These are phyloP conservation scores for Saccharomycopsis fibuligera DNA, from an alignment of 805 yeast genomes.

Conservation along the genomic window DNA sequence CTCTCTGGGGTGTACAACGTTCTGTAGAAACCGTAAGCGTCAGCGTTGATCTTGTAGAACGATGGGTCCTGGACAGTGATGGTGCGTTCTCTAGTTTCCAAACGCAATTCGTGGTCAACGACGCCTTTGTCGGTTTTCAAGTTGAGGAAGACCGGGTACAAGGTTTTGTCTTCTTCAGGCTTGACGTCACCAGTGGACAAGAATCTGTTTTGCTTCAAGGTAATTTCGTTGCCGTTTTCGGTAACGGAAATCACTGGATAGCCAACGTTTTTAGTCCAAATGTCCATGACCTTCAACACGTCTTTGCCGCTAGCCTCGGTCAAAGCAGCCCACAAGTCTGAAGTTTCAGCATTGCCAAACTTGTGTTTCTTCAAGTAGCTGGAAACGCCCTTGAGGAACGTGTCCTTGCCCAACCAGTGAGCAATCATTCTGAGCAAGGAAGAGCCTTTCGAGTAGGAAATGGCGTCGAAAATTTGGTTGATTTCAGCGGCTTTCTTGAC, in stretches of 20 bases:
- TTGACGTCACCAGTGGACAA: conserved; percentile 72
- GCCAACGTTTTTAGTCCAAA: conserved; percentile 77
- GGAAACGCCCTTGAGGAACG: conserved; percentile 73
- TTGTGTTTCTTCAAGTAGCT: conserved; percentile 68
- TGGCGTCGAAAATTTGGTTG: conserved; percentile 80
- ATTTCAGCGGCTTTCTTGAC: conserved; percentile 73
- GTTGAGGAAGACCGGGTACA: conserved; percentile 69
- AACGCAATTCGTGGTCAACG: conserved; percentile 46
- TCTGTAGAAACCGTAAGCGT: conserved; percentile 70
- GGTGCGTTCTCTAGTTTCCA: conserved; percentile 43
- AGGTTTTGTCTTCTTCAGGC: conserved; percentile 61
- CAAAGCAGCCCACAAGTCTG: conserved; percentile 71
- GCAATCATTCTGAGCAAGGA: conserved; percentile 74
- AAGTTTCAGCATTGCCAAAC: conserved; percentile 71
- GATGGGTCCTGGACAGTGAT: conserved; percentile 38
- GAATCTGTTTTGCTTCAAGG: conserved; percentile 66
- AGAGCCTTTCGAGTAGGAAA: conserved; percentile 78
- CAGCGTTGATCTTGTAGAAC: conserved; percentile 66
- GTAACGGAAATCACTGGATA: conserved; percentile 66
- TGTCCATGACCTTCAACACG: conserved; percentile 66
- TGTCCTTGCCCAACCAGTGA: conserved; percentile 72
- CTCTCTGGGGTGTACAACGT: conserved; percentile 65
- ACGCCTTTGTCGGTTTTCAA: conserved; percentile 48
- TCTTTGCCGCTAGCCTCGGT: conserved; percentile 66
- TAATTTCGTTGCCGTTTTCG: conserved; percentile 47